Conservation (phyloP, 192 early-diverging fungal species). For the Coemansia sp. region DNA sequence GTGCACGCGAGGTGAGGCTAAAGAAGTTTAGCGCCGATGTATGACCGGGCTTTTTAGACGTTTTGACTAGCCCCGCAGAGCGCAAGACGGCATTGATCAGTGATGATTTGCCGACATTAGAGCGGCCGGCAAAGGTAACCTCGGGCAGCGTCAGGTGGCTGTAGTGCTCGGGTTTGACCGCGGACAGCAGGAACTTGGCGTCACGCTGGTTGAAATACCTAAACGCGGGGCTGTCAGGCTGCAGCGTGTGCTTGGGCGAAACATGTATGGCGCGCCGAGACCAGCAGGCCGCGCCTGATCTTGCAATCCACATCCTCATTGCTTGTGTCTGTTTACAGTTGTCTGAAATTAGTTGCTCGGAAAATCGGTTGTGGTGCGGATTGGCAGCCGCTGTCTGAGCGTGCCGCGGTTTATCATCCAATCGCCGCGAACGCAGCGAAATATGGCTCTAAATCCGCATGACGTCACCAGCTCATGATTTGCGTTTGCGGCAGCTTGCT, state of each 20-base stretch:
- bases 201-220: constrained; percentile 31
- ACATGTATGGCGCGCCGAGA: background rate
- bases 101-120: constrained; percentile 53
- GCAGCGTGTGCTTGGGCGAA: background rate
- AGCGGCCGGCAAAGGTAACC: constrained; percentile 50
- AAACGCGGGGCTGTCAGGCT: background rate
- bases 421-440: background rate
- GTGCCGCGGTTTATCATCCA: background rate
- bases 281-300: background rate
- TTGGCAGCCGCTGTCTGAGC: background rate
- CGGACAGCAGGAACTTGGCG: constrained; percentile 41
- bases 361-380: background rate
- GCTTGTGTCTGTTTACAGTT: background rate
- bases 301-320: background rate
- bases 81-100: constrained; percentile 44
- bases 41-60: constrained; percentile 49
- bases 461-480: background rate
- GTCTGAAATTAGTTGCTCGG: background rate
- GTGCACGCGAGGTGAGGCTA: constrained; percentile 18
- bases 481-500: background rate
- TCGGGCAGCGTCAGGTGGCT: constrained; percentile 20
- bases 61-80: constrained; percentile 33
- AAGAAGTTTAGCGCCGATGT: constrained; percentile 46
- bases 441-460: background rate
- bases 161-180: constrained; percentile 27